Conservation (phyloP, 2,329 filamentous ascomycete species). For the Talaromyces sp. region DNA sequence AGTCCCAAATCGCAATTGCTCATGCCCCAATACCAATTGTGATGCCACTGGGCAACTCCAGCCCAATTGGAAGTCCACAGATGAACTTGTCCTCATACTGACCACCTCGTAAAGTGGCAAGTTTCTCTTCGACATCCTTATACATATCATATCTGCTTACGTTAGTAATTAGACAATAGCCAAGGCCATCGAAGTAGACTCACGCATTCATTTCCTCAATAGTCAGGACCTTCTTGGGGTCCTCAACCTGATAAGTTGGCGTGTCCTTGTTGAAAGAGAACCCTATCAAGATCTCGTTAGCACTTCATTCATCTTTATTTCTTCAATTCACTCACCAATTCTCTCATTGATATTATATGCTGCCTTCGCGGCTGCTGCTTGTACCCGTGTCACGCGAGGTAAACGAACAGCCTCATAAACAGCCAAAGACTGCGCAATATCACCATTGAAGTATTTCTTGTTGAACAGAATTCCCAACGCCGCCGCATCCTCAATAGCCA, state of each 20-base stretch:
- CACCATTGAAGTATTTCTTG: conserved; percentile 50
- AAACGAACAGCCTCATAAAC: conserved; percentile 59
- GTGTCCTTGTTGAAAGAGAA: conserved; percentile 64
- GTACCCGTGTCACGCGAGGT: conserved; percentile 59
- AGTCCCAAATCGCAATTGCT: not conserved
- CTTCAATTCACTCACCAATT: conserved; percentile 52
- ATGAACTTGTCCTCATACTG: conserved; percentile 45
- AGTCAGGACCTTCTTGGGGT: conserved; percentile 63
- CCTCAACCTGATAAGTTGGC: conserved; percentile 63
- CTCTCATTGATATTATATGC: conserved; percentile 65
- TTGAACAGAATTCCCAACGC: conserved; percentile 65
- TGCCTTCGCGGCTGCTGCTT: conserved; percentile 60
- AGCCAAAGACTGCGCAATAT: conserved; percentile 52
- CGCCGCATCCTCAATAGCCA: conserved; percentile 69
- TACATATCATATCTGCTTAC: conserved; percentile 60
- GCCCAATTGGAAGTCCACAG: conserved; percentile 51
- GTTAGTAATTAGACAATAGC: not conserved
- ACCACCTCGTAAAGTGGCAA: conserved; percentile 35
- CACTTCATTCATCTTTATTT: not conserved
- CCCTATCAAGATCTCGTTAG: conserved; percentile 43
- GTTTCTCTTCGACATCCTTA: conserved; percentile 56
- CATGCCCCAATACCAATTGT: conserved; percentile 28
- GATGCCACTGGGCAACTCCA: conserved; percentile 41
- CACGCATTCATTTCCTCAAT: conserved; percentile 71
- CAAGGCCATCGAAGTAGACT: conserved; percentile 30